These are phyloP conservation scores for Phlebopus sp. DNA, from an alignment of 1,284 basidiomycete genomes.

Conservation along the genomic window DNA sequence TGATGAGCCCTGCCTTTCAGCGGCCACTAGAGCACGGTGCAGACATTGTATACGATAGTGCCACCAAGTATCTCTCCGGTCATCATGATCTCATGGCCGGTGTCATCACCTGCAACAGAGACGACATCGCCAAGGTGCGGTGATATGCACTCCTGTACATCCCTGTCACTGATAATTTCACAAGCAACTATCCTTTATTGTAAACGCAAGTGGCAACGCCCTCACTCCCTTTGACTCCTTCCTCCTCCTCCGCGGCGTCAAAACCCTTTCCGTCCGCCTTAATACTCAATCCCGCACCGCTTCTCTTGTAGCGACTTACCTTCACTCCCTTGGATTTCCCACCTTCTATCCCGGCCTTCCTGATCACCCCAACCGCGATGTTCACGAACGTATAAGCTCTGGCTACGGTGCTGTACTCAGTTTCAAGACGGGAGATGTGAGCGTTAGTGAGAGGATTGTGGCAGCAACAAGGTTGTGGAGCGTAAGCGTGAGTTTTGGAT, in stretches of 20 bases:
- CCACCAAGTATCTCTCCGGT: constrained; percentile 96
- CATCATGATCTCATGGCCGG: constrained; percentile 99
- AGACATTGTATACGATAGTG: constrained; percentile 97
- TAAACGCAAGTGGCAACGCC: constrained; percentile 98
- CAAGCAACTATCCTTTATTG: constrained; percentile 86
- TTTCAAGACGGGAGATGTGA: constrained; percentile 92
- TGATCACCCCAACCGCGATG: constrained; percentile 78
- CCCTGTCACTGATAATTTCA: constrained; percentile 1
- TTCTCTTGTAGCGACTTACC: constrained; percentile 83
- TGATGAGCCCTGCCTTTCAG: constrained; percentile 99
- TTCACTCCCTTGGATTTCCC: constrained; percentile 84
- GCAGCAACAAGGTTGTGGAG: constrained; percentile 94
- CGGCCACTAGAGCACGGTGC: constrained; percentile 94
- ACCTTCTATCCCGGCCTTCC: constrained; percentile 94
- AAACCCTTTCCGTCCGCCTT: constrained; percentile 97
- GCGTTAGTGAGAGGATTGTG: constrained; percentile 89
- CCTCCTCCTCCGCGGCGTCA: constrained; percentile 92
- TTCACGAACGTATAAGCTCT: constrained; percentile 86
- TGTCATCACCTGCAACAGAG: constrained; percentile 87
- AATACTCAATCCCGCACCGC: constrained; percentile 90
- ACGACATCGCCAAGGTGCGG: constrained; percentile 84
- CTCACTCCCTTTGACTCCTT: constrained; percentile 96
- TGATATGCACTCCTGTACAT: background rate
- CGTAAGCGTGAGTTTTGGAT: constrained; percentile 97
- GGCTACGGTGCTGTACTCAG: constrained; percentile 94